These are phyloP conservation scores for Xylaria digitata DNA, from an alignment of 2,329 filamentous ascomycete genomes.

Conservation along the genomic window DNA sequence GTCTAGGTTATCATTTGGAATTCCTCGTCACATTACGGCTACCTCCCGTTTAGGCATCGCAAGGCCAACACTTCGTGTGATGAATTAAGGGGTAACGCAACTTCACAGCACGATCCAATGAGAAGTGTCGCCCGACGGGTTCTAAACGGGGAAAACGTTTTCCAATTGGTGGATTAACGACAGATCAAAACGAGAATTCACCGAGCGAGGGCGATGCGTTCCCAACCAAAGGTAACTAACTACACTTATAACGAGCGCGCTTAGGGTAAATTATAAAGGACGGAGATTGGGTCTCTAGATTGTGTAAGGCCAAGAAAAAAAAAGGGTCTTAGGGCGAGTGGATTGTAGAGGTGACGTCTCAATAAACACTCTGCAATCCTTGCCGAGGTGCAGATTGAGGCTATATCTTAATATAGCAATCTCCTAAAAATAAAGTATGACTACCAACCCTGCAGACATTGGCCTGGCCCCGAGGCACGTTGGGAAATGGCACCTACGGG, in stretches of 20 bases:
- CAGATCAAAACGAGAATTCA: neutral
- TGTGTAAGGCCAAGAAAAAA: neutral
- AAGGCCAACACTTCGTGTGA: neutral
- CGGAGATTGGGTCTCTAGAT: neutral
- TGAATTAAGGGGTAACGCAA: constrained; percentile 17
- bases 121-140: constrained; percentile 13
- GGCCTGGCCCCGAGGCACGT: constrained; percentile 32
- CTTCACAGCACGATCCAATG: constrained; percentile 15
- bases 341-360: constrained; percentile 48
- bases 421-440: constrained; percentile 51
- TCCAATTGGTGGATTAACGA: constrained; percentile 31
- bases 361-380: constrained; percentile 51
- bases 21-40: neutral
- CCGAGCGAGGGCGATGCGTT: neutral
- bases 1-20: neutral
- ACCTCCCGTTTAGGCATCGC: constrained; percentile 4
- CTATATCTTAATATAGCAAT: constrained; percentile 54
- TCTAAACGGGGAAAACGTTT: neutral
- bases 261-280: constrained; percentile 33
- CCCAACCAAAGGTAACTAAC: constrained; percentile 15
- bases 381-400: constrained; percentile 52
- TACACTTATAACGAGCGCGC: constrained; percentile 35
- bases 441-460: constrained; percentile 39
- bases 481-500: constrained; percentile 35
- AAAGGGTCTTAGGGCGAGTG: neutral